Base-by-base conservation (phyloP, 805 yeast genomes). In the Candida patagonica region DNA sequence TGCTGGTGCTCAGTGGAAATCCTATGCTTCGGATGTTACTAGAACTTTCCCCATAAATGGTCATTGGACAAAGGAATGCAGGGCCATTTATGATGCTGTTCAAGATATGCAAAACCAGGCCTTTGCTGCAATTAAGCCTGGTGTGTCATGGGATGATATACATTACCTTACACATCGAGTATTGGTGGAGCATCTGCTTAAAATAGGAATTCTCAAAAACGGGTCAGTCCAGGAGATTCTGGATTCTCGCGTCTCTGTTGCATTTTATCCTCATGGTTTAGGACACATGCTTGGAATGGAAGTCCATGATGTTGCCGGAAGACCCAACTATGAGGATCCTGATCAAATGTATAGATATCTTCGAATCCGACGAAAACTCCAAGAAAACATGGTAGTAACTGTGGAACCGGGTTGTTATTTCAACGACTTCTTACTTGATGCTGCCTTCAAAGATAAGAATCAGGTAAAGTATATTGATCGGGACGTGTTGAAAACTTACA, bases 1-100 rank as follows among this genome's bases (percentile, higher is more conserved):
- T 64, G 96, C 97, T 6, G 98, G 98, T 41, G 95, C 96, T 2
- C 97, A 89, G 62, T 89, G 96, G 96, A 74, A 75, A 48, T 78
- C 85, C 58, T 89, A 89, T 60, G 88, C 96, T 2, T 70, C 86
- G 32, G 98, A 89, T 58, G 96, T 92, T 31, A 92, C 98, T 12
- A 74, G 98, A 57, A 83, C 94, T 56, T 89, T 87, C 74, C 98
- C 98, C 22, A 76, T 86, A 41, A 73, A 68, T 46, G 98, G 98
- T 5, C 77, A 79, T 40, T 89, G 95, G 87, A 74, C 88, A 6
- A 74, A 73, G 46, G 97, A 92, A 55, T 94, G 89, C 52, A 70
- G 83, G 49, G 84, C 73, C 42, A 78, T 89, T 35, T 89, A 92
- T 57, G 75, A 76, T 26, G 65, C 80, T 6, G 98, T 92, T 2